Evolutionary conservation across 495 filamentous ascomycete genomes (phyloP), one percentile per base, ranked within the genome.

Genomic region (Penicillium soppii): DNA sequence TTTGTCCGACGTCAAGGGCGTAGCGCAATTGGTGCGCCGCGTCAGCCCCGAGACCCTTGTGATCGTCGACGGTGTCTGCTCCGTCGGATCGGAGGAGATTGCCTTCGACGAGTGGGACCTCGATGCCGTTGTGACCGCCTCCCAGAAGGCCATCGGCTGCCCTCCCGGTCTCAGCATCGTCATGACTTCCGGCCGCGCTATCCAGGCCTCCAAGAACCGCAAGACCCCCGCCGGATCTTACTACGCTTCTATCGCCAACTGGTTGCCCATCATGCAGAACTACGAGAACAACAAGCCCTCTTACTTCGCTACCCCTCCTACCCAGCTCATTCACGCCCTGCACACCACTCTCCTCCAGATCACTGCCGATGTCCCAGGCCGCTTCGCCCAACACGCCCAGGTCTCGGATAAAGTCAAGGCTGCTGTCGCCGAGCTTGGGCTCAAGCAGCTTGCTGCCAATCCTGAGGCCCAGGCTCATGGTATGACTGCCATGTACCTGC

Each of bases 261-360:
- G 94, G 94, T 77, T 92, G 32, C 94, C 92, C 43, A 95, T 98
- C 64, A 97, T 98, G 94, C 84, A 92, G 75, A 96, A 96, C 68
- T 98, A 98, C 74, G 94, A 98, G 75, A 89, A 89, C 58, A 86
- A 88, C 73, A 98, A 97, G 73, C 82, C 95, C 35, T 95, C 90
- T 10, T 98, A 98, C 76, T 98, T 98, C 67, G 94, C 94, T 22
- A 98, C 94, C 10, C 94, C 94, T 0, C 88, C 90, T 10, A 95
- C 94, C 5, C 94, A 98, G 72, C 84, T 98, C 33, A 79, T 98
- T 56, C 92, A 88, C 66, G 94, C 94, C 27, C 84, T 98, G 35
- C 89, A 98, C 76, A 97, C 94, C 17, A 85, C 92, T n/a, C 78
- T 98, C 22, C 83, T 68, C 29, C 90, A 96, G 66, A 95, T 97